Evolutionary conservation across 2,329 filamentous ascomycete species (phyloP), one percentile per base, ranked within the genome.

Genomic region (Penicillium sp.): DNA sequence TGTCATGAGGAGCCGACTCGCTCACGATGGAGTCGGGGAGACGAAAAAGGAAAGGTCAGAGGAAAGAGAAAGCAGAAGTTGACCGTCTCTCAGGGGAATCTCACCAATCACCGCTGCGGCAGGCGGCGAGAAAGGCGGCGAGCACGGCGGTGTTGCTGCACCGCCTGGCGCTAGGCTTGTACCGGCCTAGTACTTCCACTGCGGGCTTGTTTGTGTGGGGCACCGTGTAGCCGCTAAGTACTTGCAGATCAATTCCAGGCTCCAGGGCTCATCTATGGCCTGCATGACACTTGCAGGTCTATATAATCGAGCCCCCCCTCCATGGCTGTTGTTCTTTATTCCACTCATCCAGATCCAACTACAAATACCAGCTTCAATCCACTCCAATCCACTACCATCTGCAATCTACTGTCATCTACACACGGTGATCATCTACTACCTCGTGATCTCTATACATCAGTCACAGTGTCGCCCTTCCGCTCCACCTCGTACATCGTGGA

Each of bases 401-500:
- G 5, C 24, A 27, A 27, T 27, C 8, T 8, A 6, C 4, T 27
- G 24, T 8, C 5, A 50, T 54, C 47, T 51, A 36, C 14, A 44
- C 49, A 48, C 47, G 24, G 43, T 52, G 49, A 51, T 59, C 58
- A 62, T 54, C 42, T 46, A 48, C 48, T 31, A 11, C 53, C 47
- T 59, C 58, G 53, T 57, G 60, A 59, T 49, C 44, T 24, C 16
- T 40, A 54, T 43, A 47, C 42, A 59, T 56, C 62, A 56, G 62
- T 64, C 68, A 70, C 63, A 1, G 55, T 73, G 70, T 71, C 71
- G 59, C 63, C 64, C 43, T 59, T 46, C 43, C 62, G 61, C 52
- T 59, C 63, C 3, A 63, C 60, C 32, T 63, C 63, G 38, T 66
- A 65, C 47, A 53, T 60, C 43, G 43, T 66, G 43, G 59, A 63